Percentiles rank a stretch among this genome's conserved stretches.
Evolutionary conservation across 2,329 filamentous ascomycete genomes (phyloP).

Genomic region (Raffaelea deltoideospora): DNA sequence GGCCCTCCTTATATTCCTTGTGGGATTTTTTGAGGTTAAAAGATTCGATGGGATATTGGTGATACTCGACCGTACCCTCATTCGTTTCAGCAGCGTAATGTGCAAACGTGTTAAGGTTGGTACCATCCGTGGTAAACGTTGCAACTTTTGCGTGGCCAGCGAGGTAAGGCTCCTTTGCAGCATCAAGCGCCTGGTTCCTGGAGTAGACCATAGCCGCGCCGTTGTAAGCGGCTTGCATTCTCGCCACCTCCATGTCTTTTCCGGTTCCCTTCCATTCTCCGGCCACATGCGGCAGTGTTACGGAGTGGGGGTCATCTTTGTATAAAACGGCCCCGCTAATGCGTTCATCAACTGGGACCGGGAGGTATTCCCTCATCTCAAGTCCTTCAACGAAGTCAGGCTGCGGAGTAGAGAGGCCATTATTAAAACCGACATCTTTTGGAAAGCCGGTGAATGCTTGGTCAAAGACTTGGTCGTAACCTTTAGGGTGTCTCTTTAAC

Average conservation of each 20-base stretch:
- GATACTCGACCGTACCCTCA: slow-evolving; percentile 4
- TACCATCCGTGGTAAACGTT: slow-evolving; percentile 14
- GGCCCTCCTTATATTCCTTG: neutral
- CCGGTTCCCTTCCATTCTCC: neutral
- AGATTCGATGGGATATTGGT: slow-evolving; percentile 10
- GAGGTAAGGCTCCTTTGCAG: slow-evolving; percentile 7
- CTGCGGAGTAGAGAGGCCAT: neutral
- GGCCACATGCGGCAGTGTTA: neutral
- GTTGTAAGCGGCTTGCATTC: neutral
- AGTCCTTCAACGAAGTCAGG: neutral
- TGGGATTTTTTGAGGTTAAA: slow-evolving; percentile 2
- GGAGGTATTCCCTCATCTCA: neutral
- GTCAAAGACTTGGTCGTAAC: neutral
- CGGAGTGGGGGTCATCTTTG: neutral
- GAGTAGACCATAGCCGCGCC: slow-evolving; percentile 15
- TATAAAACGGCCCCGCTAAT: neutral
- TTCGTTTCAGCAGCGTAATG: slow-evolving; percentile 10
- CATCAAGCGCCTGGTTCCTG: slow-evolving; percentile 12
- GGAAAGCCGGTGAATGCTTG: neutral
- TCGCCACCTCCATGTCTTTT: neutral
- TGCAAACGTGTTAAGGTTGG: slow-evolving; percentile 11
- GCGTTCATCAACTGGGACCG: neutral
- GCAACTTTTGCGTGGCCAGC: slow-evolving; percentile 10
- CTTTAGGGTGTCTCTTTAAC: neutral
- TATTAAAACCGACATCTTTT: neutral